Conservation (phyloP, 1,284 basidiomycete genomes). For the Gomphus sp. region DNA sequence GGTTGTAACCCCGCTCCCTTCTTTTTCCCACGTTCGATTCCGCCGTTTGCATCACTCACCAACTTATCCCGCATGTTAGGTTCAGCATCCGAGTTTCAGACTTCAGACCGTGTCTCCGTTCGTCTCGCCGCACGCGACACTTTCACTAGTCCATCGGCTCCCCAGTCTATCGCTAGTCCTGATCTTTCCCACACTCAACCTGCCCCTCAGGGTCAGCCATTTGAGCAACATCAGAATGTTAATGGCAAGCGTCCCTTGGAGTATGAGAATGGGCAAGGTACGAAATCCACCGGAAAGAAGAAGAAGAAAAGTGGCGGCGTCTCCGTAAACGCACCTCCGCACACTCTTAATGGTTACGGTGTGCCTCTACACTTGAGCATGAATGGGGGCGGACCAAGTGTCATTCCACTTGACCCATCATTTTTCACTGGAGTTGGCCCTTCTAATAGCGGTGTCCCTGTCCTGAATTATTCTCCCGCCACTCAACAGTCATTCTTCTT, state of each 20-base stretch:
- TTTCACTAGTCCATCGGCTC: constrained; percentile 12
- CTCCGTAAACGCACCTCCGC: constrained; percentile 15
- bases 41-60: background rate
- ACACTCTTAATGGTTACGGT: constrained; percentile 11
- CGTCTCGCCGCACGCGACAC: constrained; percentile 45
- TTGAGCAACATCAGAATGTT: constrained; percentile 6
- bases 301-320: constrained; percentile 1
- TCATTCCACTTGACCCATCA: constrained; percentile 3
- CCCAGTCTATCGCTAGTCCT: constrained; percentile 18
- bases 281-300: background rate
- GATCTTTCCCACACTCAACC: constrained; percentile 1
- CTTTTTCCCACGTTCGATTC: background rate
- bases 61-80: background rate
- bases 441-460: background rate
- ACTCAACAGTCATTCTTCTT: background rate
- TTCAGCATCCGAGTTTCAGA: constrained; percentile 22
- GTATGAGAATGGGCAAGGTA: constrained; percentile 1
- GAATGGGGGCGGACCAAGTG: background rate
- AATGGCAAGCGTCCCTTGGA: constrained; percentile 6
- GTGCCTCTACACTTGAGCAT: constrained; percentile 1
- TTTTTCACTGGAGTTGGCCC: background rate
- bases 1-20: background rate
- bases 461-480: background rate
- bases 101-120: constrained; percentile 42
- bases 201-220: constrained; percentile 2